These are phyloP conservation scores for Triadica sebifera DNA, from an alignment of 345 rosid genomes.

Conservation along the genomic window DNA sequence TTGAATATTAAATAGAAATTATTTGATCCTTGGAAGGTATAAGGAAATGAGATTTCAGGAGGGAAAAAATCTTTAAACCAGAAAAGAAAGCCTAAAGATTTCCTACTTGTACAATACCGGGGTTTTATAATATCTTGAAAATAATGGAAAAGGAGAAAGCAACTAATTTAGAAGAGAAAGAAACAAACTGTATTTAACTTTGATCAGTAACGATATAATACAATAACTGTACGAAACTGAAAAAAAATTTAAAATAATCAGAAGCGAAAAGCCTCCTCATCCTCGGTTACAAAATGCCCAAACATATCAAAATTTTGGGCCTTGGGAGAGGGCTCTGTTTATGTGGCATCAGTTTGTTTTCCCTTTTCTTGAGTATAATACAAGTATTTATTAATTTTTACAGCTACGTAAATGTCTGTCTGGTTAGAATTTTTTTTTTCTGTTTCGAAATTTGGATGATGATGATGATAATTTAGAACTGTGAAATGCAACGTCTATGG, in stretches of 20 bases:
- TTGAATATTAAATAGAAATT: not conserved
- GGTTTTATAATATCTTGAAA: not conserved
- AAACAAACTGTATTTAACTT: not conserved
- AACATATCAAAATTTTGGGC: slow-evolving; percentile 44
- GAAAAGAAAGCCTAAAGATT: not conserved
- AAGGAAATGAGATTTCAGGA: not conserved
- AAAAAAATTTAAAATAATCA: slow-evolving; percentile 12
- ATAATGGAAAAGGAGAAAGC: not conserved
- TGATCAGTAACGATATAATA: slow-evolving; percentile 10
- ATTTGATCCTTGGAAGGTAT: not conserved
- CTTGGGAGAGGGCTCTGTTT: slow-evolving; percentile 57
- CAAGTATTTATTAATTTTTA: slow-evolving; percentile 19
- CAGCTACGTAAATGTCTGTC: slow-evolving; percentile 7
- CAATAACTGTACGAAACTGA: slow-evolving; percentile 17
- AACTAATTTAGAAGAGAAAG: slow-evolving; percentile 1
- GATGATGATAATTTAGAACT: slow-evolving; percentile 30
- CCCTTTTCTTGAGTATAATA: slow-evolving; percentile 11
- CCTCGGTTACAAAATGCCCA: slow-evolving; percentile 58
- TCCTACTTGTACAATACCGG: not conserved
- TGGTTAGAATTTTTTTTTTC: not conserved
- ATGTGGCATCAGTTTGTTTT: slow-evolving; percentile 15
- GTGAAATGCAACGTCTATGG: slow-evolving; percentile 85
- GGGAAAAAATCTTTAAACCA: not conserved
- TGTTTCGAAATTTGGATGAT: not conserved
- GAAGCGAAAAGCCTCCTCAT: slow-evolving; percentile 56